Percentiles rank a stretch among this genome's conserved stretches.
Evolutionary conservation across 345 rosid species (phyloP).

Genomic region (Populus euphratica): DNA sequence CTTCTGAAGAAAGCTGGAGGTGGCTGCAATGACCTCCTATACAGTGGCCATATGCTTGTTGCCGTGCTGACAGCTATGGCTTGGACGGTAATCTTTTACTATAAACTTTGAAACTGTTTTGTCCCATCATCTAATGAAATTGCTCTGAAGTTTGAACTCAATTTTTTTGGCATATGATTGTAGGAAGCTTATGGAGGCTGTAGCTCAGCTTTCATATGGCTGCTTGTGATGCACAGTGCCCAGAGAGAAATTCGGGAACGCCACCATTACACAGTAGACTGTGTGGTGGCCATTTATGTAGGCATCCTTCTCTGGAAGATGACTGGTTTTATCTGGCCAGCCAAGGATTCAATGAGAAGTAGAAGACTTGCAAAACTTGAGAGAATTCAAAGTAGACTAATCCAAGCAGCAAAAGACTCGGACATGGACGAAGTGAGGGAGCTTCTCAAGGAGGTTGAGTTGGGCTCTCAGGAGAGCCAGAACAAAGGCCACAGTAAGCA

Average conservation of each 20-base stretch:
- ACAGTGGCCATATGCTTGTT: conserved; percentile 97
- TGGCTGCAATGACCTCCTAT: conserved; percentile 94
- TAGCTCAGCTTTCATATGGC: conserved; percentile 78
- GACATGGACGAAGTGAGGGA: conserved; percentile 82
- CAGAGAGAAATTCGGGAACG: conserved; percentile 88
- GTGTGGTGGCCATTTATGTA: conserved; percentile 80
- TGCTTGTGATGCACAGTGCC: conserved; percentile 74
- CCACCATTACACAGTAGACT: conserved; percentile 86
- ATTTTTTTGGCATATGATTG: conserved; percentile 11
- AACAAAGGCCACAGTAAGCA: conserved; percentile 35
- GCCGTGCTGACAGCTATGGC: conserved; percentile 96
- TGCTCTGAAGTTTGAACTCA: neutral
- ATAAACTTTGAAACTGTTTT: neutral
- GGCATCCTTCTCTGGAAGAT: conserved; percentile 92
- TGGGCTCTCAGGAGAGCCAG: conserved; percentile 38
- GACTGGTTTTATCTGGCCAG: conserved; percentile 82
- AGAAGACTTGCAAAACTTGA: conserved; percentile 51
- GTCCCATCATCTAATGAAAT: neutral
- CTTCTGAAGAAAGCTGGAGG: conserved; percentile 87
- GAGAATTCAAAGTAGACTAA: conserved; percentile 58
- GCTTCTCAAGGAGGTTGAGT: conserved; percentile 69
- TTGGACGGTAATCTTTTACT: conserved; percentile 62
- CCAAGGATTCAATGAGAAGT: conserved; percentile 24
- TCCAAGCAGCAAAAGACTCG: conserved; percentile 84
- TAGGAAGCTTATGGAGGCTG: conserved; percentile 95